Base-by-base conservation (phyloP, 768 basidiomycete species). In the Hygrophorus pudorinus region DNA sequence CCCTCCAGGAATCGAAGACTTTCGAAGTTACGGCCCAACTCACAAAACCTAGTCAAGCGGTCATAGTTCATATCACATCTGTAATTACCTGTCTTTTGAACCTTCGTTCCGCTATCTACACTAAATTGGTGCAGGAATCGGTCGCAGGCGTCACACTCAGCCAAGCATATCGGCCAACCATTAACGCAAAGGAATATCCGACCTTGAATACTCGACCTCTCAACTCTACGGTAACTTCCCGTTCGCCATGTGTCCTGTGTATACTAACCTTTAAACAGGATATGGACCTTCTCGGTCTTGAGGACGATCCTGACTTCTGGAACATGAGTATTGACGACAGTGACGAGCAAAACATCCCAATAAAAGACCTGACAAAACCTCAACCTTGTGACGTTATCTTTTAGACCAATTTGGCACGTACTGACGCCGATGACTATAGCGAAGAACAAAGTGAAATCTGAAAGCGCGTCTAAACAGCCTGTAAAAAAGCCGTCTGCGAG, bases 241-340 rank as follows among this genome's bases (percentile, higher is more conserved):
- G 7, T 14, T 35, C 48, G 36, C 12, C 4, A 12, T 16, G 16
- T 35, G 9, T 21, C 11, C 37, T 31, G 16, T 20, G 21, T 27
- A 29, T 44, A 43, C 11, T 45, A 35, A 24, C 17, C 10, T 34
- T n/a, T 7, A 34, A 37, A 3, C 32, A 88, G 86, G 81, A 82
- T 49, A 64, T 70, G 54, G 80, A 83, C 38, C 53, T 87, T 12
- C 72, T 69, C 17, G 80, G 79, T 2, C 67, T 87, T 2, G 81
- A 84, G 55, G 72, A 83, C 38, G 68, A 79, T 47, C 73, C 78
- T 11, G 76, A 79, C 48, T 82, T 86, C 51, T 87, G 85, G 77
- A 65, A 70, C 39, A 67, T 69, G 70, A 60, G 69, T 29, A 56
- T 75, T 36, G 65, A 70, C 37, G 66, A 63, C 21, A 61, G 63